A percentile compares a stretch with the other conserved stretches of the same genome.
These are phyloP conservation scores for Metschnikowia colocasiae DNA, from an alignment of 805 yeast genomes.

Conservation along the genomic window DNA sequence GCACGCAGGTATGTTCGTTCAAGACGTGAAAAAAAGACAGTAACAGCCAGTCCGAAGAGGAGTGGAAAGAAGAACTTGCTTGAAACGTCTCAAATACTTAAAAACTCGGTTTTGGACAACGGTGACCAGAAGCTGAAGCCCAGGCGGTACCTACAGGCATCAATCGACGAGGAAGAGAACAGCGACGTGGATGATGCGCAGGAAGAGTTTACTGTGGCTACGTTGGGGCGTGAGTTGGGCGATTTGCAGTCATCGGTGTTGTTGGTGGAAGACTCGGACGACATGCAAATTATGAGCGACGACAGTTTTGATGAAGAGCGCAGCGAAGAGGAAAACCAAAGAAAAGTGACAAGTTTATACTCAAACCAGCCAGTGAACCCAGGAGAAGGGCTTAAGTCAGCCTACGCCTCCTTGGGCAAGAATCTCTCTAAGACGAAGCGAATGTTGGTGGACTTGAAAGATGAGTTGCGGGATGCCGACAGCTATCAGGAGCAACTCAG, in stretches of 20 bases:
- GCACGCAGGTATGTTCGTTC: conserved; percentile 32
- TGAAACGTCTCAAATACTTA: conserved; percentile 26
- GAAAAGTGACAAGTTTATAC: conserved; percentile 59
- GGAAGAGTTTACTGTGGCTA: neutral
- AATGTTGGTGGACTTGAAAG: conserved; percentile 56
- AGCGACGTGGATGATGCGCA: conserved; percentile 15
- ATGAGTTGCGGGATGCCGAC: conserved; percentile 60
- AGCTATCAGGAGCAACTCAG: conserved; percentile 63
- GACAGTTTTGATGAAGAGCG: conserved; percentile 23
- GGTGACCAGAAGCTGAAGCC: conserved; percentile 21
- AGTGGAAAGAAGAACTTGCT: conserved; percentile 17
- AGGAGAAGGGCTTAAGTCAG: conserved; percentile 70
- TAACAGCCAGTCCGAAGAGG: neutral
- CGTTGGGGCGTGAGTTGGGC: conserved; percentile 1
- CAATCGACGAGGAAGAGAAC: conserved; percentile 31
- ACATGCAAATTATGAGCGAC: conserved; percentile 1
- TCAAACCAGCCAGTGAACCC: conserved; percentile 78
- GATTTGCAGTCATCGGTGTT: conserved; percentile 23
- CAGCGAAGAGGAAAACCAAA: conserved; percentile 27
- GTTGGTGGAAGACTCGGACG: conserved; percentile 23
- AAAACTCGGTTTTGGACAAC: conserved; percentile 19
- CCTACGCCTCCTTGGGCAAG: conserved; percentile 66
- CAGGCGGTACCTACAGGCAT: conserved; percentile 29
- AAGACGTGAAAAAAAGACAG: neutral
- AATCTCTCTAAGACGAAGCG: conserved; percentile 64